A percentile compares a stretch with the other conserved stretches of the same genome.
phyloP scores from a whole-genome alignment of 106 monocot genomes.

The Ottelia alismoides region DNA sequence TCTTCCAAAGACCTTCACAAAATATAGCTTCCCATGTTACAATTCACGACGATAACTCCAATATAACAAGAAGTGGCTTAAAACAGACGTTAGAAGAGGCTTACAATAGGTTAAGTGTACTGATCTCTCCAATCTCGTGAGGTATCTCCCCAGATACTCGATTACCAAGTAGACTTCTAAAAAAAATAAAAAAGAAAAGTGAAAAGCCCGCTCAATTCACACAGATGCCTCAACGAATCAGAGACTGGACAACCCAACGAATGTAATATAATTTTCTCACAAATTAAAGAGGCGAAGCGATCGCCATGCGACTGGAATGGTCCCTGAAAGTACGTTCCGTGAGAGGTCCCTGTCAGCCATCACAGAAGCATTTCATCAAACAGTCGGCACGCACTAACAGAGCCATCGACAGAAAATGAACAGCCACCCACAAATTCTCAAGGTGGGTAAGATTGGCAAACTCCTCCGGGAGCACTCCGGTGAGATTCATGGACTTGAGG shows the following conservation, averaged over 20 bases:
- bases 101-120: slow-evolving; percentile 28
- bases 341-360: slow-evolving; percentile 7
- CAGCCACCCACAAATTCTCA: slow-evolving; percentile 8
- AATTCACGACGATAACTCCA: not conserved
- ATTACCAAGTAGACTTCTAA: slow-evolving; percentile 27
- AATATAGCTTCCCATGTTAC: not conserved
- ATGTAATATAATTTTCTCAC: not conserved
- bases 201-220: too few species aligned
- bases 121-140: slow-evolving; percentile 24
- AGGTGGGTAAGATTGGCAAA: slow-evolving; percentile 1
- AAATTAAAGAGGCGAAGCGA: slow-evolving; percentile 7
- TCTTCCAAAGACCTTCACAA: slow-evolving; percentile 5
- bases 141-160: slow-evolving; percentile 25
- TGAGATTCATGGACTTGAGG: slow-evolving; percentile 27
- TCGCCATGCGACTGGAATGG: slow-evolving; percentile 6
- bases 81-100: too few species aligned
- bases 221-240: too few species aligned
- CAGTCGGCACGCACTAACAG: not conserved
- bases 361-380: not conserved
- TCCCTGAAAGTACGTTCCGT: slow-evolving; percentile 7
- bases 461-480: slow-evolving; percentile 8
- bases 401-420: not conserved
- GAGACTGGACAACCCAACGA: too few species aligned
- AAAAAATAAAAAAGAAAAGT: not conserved
- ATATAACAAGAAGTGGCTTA: not conserved